Evolutionary conservation across 2,329 filamentous ascomycete species (phyloP), one percentile per base, ranked within the genome.

Genomic region (Apiospora aurea): DNA sequence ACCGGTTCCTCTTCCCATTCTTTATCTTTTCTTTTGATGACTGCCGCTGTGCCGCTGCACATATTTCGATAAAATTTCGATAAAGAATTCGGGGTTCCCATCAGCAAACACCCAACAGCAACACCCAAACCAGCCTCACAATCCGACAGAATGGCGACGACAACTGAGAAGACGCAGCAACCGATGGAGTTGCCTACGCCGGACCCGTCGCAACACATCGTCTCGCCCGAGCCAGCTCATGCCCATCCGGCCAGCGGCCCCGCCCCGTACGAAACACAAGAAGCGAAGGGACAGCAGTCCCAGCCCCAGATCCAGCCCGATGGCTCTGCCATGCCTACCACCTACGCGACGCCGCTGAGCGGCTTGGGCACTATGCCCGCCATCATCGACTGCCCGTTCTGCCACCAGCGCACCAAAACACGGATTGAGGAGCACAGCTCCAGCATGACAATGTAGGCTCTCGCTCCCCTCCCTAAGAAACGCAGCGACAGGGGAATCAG

Each of bases 341-440:
- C 44, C 1, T 69, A 69, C 26, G 68, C 68, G 26, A 69, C 68
- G n/a, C 68, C 68, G 4, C 47, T 69, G 68, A 24, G n/a, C 34
- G 68, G 68, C 29, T 29, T 69, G 29, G 34, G 68, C 38, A 57
- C 14, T 14, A 41, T 51, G 29, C 71, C 73, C 2, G 73, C 73
- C 29, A 13, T 70, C 14, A 74, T 74, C 46, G 70, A 74, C 70
- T 74, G 73, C n/a, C 73, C 73, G 1, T 74, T 72, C 46, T 74
- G 73, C 64, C 29, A 69, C 11, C 53, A 66, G 29, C 49, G 70
- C 26, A 57, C 24, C n/a, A 72, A 69, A 68, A 74, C 73, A 8
- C 53, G 73, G 4, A 69, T 72, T 24, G 70, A 72, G 29, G 70
- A 73, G 64, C 53, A 70, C 24, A 67, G 72, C 70, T 73, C 72